A percentile compares a stretch with the other conserved stretches of the same genome.
phyloP scores from a whole-genome alignment of 2,329 filamentous ascomycete species.

The Calonectria honghensis region DNA sequence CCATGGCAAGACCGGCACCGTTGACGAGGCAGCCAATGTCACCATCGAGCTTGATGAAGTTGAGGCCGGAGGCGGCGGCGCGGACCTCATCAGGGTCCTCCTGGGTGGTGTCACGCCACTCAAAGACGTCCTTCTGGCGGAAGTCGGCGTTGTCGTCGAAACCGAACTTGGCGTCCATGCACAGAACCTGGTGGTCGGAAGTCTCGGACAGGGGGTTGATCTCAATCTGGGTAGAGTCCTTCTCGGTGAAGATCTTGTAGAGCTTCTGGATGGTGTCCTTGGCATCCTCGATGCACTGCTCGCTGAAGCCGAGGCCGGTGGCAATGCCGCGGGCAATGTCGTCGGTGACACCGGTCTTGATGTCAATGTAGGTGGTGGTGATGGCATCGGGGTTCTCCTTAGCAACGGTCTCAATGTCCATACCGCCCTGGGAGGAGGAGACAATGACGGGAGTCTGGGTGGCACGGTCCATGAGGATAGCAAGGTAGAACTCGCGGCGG shows the following conservation, averaged over 20 bases:
- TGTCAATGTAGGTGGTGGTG: slow-evolving; percentile 93
- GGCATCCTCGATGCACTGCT: slow-evolving; percentile 97
- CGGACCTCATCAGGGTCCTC: slow-evolving; percentile 99
- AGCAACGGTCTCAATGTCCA: slow-evolving; percentile 99
- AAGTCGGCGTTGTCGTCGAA: slow-evolving; percentile 99
- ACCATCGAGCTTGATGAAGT: slow-evolving; percentile 99
- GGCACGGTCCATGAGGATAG: slow-evolving; percentile 97
- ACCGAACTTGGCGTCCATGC: slow-evolving; percentile 99
- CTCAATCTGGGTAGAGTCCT: slow-evolving; percentile 99
- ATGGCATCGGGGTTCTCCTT: slow-evolving; percentile 99
- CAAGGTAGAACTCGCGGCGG: slow-evolving; percentile 98
- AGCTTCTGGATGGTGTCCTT: slow-evolving; percentile 98
- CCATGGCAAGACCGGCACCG: slow-evolving; percentile 99
- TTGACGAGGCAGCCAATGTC: slow-evolving; percentile 99
- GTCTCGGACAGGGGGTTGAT: slow-evolving; percentile 99
- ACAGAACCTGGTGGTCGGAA: slow-evolving; percentile 97
- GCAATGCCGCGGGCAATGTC: slow-evolving; percentile 94
- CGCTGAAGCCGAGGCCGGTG: slow-evolving; percentile 94
- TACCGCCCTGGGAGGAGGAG: slow-evolving; percentile 97
- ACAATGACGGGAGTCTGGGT: slow-evolving; percentile 96
- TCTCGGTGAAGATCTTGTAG: slow-evolving; percentile 99
- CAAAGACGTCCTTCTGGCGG: slow-evolving; percentile 97
- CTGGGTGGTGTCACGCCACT: slow-evolving; percentile 94
- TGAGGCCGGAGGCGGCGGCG: slow-evolving; percentile 93
- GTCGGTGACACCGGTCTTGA: slow-evolving; percentile 95